These are phyloP conservation scores for Neopestalotiopsis clavispora DNA, from an alignment of 2,329 filamentous ascomycete genomes.

Conservation along the genomic window DNA sequence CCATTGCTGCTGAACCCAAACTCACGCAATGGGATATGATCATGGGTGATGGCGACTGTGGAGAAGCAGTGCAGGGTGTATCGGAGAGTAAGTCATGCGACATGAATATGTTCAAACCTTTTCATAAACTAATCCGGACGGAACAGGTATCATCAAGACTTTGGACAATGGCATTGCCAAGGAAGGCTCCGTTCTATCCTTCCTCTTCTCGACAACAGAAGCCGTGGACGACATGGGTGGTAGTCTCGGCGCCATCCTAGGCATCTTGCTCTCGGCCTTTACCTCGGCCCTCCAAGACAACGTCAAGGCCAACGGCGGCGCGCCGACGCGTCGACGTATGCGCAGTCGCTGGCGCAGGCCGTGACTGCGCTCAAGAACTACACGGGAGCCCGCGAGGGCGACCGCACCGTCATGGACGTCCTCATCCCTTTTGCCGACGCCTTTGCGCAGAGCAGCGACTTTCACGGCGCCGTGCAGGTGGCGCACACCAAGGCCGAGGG, in stretches of 20 bases:
- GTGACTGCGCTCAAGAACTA: constrained; percentile 30
- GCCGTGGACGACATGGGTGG: constrained; percentile 43
- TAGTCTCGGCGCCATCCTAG: constrained; percentile 39
- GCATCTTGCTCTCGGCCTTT: constrained; percentile 34
- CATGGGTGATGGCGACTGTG: constrained; percentile 40
- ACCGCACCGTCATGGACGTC: constrained; percentile 31
- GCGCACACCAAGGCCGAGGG: constrained; percentile 35
- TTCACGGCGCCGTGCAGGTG: constrained; percentile 43
- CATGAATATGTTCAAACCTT: background rate
- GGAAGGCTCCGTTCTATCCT: constrained; percentile 36
- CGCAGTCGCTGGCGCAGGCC: constrained; percentile 26
- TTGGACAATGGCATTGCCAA: constrained; percentile 33
- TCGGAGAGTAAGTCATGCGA: constrained; percentile 19
- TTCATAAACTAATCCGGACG: background rate
- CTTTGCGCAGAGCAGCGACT: constrained; percentile 23
- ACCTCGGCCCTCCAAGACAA: constrained; percentile 23
- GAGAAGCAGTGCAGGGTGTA: constrained; percentile 35
- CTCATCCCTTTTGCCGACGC: constrained; percentile 26
- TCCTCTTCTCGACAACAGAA: constrained; percentile 33
- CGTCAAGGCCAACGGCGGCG: background rate
- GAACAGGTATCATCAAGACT: constrained; percentile 32
- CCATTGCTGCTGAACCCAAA: constrained; percentile 38
- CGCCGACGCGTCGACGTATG: constrained; percentile 21
- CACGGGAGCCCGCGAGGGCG: constrained; percentile 32
- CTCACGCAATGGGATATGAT: constrained; percentile 40